A percentile compares a stretch with the other conserved stretches of the same genome.
These are phyloP conservation scores for Penicillium italicum DNA, from an alignment of 2,329 filamentous ascomycete species.

Conservation along the genomic window DNA sequence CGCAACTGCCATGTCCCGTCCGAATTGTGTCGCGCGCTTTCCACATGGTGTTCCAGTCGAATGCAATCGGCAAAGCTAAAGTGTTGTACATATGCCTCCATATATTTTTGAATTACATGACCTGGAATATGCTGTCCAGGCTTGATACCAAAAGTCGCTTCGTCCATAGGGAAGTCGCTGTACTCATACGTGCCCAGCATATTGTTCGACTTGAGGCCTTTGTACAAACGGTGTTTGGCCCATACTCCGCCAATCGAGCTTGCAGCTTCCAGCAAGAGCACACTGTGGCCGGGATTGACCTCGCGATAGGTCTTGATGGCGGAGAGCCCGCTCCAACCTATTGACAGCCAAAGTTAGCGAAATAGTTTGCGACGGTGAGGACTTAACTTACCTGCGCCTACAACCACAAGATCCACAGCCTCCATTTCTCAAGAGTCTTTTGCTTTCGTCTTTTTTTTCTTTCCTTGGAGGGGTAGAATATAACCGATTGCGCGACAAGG, in stretches of 20 bases:
- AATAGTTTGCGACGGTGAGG: constrained; percentile 32
- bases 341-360: constrained; percentile 34
- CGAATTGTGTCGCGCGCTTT: constrained; percentile 44
- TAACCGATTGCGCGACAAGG: background rate
- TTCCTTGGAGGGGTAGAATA: background rate
- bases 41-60: constrained; percentile 51
- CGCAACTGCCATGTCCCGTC: constrained; percentile 38
- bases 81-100: constrained; percentile 53
- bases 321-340: constrained; percentile 56
- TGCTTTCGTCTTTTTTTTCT: background rate
- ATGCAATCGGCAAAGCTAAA: constrained; percentile 51
- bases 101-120: constrained; percentile 53
- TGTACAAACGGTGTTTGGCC: constrained; percentile 63
- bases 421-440: constrained; percentile 22
- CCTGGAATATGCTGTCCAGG: constrained; percentile 59
- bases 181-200: constrained; percentile 70
- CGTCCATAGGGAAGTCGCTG: constrained; percentile 67
- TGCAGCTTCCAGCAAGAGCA: constrained; percentile 58
- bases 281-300: constrained; percentile 54
- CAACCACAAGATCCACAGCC: constrained; percentile 28
- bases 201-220: constrained; percentile 70
- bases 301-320: constrained; percentile 60
- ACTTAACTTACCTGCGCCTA: constrained; percentile 27
- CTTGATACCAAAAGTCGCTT: constrained; percentile 49
- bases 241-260: constrained; percentile 65